A percentile compares a stretch with the other conserved stretches of the same genome.
phyloP scores from a whole-genome alignment of 306 rosid species.

The Myrica gale region DNA sequence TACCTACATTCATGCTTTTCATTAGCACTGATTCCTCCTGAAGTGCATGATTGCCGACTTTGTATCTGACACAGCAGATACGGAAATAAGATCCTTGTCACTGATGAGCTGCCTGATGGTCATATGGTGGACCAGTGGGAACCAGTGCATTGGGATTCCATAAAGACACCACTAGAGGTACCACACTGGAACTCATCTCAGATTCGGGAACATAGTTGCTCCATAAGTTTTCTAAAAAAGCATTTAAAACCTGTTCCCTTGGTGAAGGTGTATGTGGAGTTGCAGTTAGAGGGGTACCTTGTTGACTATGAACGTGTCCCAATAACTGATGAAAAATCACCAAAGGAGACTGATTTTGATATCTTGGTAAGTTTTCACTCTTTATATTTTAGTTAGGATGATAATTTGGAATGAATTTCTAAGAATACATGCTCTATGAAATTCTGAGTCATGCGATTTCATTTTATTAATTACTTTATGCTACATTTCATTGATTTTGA shows the following conservation, averaged over 20 bases:
- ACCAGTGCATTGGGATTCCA: conserved; percentile 62
- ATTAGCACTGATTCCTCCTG: conserved; percentile 1
- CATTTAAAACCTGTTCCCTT: conserved; percentile 30
- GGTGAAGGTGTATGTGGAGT: conserved; percentile 74
- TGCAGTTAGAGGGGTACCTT: conserved; percentile 71
- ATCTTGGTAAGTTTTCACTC: conserved; percentile 61
- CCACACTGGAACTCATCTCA: conserved; percentile 18
- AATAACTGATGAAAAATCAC: conserved; percentile 89
- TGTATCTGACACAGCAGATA: conserved; percentile 55
- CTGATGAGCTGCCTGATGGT: conserved; percentile 95
- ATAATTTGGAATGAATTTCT: neutral
- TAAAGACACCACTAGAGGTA: conserved; percentile 88
- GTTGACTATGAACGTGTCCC: conserved; percentile 97
- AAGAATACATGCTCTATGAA: conserved; percentile 16
- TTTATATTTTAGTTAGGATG: conserved; percentile 7
- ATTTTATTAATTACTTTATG: neutral
- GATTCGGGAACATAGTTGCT: conserved; percentile 9
- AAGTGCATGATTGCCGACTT: conserved; percentile 30
- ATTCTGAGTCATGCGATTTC: conserved; percentile 10
- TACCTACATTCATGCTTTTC: conserved; percentile 7
- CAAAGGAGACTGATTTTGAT: conserved; percentile 84
- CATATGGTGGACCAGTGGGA: conserved; percentile 99
- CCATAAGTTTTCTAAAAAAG: conserved; percentile 23
- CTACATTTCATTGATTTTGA: conserved; percentile 1
- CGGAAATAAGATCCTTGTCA: conserved; percentile 86